Percentiles rank a stretch among this genome's conserved stretches.
Conservation (phyloP, 164 flowering plant species). For the Tetrastigma voinierianum region DNA sequence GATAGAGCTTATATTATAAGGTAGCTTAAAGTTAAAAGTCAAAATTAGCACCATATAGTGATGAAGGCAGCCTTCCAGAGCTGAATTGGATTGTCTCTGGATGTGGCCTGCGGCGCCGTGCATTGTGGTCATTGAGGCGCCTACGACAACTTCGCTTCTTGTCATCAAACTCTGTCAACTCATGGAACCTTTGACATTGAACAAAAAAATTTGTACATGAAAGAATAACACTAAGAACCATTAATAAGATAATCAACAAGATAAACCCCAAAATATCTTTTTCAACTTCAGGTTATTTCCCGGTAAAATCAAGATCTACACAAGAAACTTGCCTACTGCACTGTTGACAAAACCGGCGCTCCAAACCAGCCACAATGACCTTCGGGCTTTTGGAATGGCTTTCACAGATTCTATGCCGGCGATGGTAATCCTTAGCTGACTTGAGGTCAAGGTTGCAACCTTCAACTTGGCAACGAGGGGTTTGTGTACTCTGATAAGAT, state of each 20-base stretch:
- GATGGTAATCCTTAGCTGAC: slow-evolving; percentile 77
- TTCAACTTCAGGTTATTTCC: too few species aligned
- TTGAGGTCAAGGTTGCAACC: slow-evolving; percentile 79
- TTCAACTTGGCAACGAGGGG: slow-evolving; percentile 71
- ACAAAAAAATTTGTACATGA: too few species aligned
- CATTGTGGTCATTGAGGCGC: slow-evolving; percentile 86
- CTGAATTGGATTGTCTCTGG: slow-evolving; percentile 50
- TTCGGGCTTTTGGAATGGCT: slow-evolving; percentile 70
- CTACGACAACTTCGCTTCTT: slow-evolving; percentile 84
- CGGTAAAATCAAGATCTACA: not conserved
- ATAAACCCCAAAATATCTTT: too few species aligned
- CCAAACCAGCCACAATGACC: slow-evolving; percentile 66
- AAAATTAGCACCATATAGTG: slow-evolving; percentile 48
- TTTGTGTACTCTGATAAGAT: slow-evolving; percentile 29
- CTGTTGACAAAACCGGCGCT: slow-evolving; percentile 88
- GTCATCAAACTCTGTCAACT: slow-evolving; percentile 70
- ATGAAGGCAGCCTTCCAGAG: slow-evolving; percentile 37
- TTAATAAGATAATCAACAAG: too few species aligned
- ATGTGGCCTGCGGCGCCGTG: slow-evolving; percentile 84
- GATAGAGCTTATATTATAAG: too few species aligned
- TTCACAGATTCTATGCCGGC: slow-evolving; percentile 78
- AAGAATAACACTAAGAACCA: too few species aligned
- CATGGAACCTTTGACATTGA: slow-evolving; percentile 63
- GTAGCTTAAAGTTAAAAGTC: not conserved
- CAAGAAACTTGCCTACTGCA: slow-evolving; percentile 72